These are phyloP conservation scores for Oryza punctata DNA, from an alignment of 176 grass and related monocot genomes.

Conservation along the genomic window DNA sequence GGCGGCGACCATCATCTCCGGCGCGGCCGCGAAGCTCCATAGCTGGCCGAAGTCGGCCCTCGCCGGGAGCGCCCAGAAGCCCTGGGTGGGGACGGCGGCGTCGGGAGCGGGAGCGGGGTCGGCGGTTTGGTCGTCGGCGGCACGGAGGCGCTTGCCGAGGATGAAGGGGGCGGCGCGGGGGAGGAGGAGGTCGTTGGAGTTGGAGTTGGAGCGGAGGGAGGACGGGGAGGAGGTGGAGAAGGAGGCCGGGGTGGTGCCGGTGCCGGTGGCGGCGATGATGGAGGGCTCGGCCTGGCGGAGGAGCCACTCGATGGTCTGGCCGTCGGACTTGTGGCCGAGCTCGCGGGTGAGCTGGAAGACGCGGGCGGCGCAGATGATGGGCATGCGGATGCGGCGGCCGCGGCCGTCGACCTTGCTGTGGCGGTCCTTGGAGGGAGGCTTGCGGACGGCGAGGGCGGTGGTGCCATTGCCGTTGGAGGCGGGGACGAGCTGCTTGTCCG, in stretches of 20 bases:
- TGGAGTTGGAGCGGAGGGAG: background rate
- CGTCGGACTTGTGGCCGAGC: constrained; percentile 96
- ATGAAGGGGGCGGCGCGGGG: constrained; percentile 60
- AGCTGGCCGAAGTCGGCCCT: constrained; percentile 72
- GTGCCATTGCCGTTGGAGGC: background rate
- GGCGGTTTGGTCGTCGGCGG: background rate
- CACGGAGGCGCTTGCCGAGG: constrained; percentile 77
- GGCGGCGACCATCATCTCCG: constrained; percentile 66
- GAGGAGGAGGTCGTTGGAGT: background rate
- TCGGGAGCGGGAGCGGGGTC: background rate
- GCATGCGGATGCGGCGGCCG: constrained; percentile 86
- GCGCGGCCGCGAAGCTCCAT: constrained; percentile 82
- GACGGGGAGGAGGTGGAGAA: constrained; percentile 70
- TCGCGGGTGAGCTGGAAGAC: constrained; percentile 96
- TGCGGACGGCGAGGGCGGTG: constrained; percentile 44
- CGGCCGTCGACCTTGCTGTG: constrained; percentile 95
- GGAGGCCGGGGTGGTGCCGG: constrained; percentile 76
- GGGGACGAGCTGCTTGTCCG: constrained; percentile 47
- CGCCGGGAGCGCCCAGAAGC: constrained; percentile 76
- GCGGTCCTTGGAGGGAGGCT: constrained; percentile 75
- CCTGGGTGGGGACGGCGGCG: constrained; percentile 14
- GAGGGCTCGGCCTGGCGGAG: constrained; percentile 92
- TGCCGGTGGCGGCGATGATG: constrained; percentile 87
- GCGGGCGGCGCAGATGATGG: constrained; percentile 86
- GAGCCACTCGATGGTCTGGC: constrained; percentile 97